These are phyloP conservation scores for Malassezia caprae DNA, from an alignment of 1,284 basidiomycete species.

Conservation along the genomic window DNA sequence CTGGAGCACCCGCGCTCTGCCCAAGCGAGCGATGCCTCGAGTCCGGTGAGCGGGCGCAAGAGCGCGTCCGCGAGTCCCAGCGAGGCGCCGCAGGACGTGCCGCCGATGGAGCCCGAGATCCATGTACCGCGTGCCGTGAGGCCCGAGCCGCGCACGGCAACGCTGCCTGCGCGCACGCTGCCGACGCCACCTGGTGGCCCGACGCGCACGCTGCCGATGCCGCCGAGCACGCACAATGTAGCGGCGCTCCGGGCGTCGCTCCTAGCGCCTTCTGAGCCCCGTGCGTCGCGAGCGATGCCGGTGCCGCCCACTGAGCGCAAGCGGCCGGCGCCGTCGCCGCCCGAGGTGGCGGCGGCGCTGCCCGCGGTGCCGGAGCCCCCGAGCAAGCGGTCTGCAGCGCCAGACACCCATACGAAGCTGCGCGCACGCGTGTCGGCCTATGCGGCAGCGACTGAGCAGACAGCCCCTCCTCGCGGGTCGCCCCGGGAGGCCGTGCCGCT, in stretches of 20 bases:
- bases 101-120: not conserved
- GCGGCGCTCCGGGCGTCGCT: constrained; percentile 5
- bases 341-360: not conserved
- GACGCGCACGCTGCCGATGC: constrained; percentile 1
- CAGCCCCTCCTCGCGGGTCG: not conserved
- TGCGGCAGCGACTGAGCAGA: not conserved
- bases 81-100: not conserved
- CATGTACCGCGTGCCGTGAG: not conserved
- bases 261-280: not conserved
- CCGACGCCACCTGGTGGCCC: constrained; percentile 10
- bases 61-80: not conserved
- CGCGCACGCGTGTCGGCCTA: constrained; percentile 8
- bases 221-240: constrained; percentile 8
- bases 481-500: not conserved
- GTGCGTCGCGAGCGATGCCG: not conserved
- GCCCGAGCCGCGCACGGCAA: not conserved
- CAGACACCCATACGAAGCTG: constrained; percentile 4
- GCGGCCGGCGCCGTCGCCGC: constrained; percentile 1
- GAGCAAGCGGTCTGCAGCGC: not conserved
- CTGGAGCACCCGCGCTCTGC: not conserved
- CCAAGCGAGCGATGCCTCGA: not conserved
- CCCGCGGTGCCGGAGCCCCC: constrained; percentile 6
- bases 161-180: not conserved
- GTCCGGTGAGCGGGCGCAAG: not conserved
- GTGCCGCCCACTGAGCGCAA: not conserved